phyloP scores from a whole-genome alignment of 2,329 filamentous ascomycete genomes.

The Penicillium sp. region DNA sequence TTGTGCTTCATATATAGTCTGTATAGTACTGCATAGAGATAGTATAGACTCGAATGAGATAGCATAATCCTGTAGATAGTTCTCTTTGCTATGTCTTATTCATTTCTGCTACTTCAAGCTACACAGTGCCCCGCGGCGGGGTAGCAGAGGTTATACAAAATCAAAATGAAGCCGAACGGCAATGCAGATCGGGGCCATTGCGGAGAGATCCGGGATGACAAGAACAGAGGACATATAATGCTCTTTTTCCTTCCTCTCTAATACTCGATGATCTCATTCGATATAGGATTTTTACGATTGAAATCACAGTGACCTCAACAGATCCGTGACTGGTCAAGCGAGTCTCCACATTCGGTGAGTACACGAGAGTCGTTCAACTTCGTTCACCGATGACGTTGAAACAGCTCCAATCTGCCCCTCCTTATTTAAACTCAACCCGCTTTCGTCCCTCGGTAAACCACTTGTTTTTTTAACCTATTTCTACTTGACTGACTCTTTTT shows the following conservation, averaged over 20 bases:
- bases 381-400: conserved; percentile 24
- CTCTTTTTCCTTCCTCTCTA: background rate
- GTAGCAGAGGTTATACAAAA: background rate
- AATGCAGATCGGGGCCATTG: conserved; percentile 12
- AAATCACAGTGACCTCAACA: conserved; percentile 36
- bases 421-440: conserved; percentile 21
- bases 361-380: conserved; percentile 14
- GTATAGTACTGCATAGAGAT: no score
- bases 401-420: conserved; percentile 18
- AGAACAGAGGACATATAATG: background rate
- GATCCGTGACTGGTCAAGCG: conserved; percentile 6
- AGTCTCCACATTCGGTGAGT: conserved; percentile 37
- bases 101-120: background rate
- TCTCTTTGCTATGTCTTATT: background rate
- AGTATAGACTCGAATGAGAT: background rate
- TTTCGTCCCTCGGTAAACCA: conserved; percentile 24
- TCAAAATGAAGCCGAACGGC: background rate
- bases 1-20: background rate
- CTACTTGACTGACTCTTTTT: conserved; percentile 7
- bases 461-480: conserved; percentile 8
- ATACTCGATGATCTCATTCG: conserved; percentile 4
- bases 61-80: background rate
- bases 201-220: conserved; percentile 12
- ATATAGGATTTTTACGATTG: conserved; percentile 10
- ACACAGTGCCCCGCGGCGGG: background rate